A percentile compares a stretch with the other conserved stretches of the same genome.
Evolutionary conservation across 1,139 yeast genomes (phyloP).

Genomic region (Magnusiomyces tetraspermus): DNA sequence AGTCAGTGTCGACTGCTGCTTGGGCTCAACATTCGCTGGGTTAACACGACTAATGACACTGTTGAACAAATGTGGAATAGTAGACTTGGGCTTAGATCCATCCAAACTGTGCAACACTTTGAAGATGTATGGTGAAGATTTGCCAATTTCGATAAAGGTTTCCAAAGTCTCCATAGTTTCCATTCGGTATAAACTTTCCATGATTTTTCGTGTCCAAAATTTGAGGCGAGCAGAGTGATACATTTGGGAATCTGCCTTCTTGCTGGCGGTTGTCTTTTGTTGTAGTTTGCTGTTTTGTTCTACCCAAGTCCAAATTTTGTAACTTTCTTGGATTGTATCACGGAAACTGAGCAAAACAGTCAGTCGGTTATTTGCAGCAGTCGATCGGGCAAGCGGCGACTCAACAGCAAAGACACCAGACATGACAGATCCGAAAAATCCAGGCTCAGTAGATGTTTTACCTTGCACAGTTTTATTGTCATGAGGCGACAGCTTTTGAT

Average conservation of each 20-base stretch:
- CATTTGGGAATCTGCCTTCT: constrained; percentile 38
- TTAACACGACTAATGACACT: constrained; percentile 43
- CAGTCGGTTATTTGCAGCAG: constrained; percentile 43
- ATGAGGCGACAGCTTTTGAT: constrained; percentile 39
- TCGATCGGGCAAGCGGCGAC: constrained; percentile 48
- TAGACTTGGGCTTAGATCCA: constrained; percentile 70
- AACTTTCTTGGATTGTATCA: constrained; percentile 47
- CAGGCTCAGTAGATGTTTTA: constrained; percentile 34
- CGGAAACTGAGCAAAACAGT: constrained; percentile 55
- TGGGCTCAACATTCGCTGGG: constrained; percentile 28
- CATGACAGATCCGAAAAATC: constrained; percentile 66
- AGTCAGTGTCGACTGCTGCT: constrained; percentile 37
- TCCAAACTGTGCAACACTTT: constrained; percentile 69
- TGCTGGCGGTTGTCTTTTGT: constrained; percentile 23
- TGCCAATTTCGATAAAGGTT: constrained; percentile 40
- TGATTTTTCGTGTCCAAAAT: constrained; percentile 56
- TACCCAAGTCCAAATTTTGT: constrained; percentile 67
- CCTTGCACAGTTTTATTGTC: constrained; percentile 16
- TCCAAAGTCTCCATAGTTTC: constrained; percentile 73
- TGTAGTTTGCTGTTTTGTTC: constrained; percentile 35
- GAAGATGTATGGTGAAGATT: constrained; percentile 28
- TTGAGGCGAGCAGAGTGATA: constrained; percentile 59
- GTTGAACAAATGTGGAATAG: constrained; percentile 58
- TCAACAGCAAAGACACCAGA: constrained; percentile 85
- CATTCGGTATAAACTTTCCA: constrained; percentile 58